These are phyloP conservation scores for Astraeus odoratus DNA, from an alignment of 768 basidiomycete species.

Conservation along the genomic window DNA sequence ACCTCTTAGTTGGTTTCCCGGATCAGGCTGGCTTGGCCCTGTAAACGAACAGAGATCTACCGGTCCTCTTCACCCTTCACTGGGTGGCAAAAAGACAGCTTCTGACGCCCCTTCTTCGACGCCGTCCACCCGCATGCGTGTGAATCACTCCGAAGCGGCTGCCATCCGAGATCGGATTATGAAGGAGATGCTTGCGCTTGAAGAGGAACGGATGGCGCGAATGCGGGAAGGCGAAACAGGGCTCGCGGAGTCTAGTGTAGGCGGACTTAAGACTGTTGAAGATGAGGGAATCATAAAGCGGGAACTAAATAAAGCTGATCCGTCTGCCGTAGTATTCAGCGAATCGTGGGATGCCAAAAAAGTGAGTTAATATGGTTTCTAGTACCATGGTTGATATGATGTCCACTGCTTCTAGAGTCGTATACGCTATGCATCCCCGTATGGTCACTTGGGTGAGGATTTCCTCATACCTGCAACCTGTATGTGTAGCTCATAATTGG, in stretches of 20 bases:
- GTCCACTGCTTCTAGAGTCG: constrained; percentile 47
- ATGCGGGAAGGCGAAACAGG: constrained; percentile 75
- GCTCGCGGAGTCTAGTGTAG: constrained; percentile 36
- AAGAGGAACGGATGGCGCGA: constrained; percentile 93
- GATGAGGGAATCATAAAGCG: constrained; percentile 91
- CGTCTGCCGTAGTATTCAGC: constrained; percentile 91
- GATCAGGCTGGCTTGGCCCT: constrained; percentile 44
- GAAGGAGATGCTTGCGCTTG: constrained; percentile 95
- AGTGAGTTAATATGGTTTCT: constrained; percentile 36
- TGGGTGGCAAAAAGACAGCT: constrained; percentile 17
- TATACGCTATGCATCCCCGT: constrained; percentile 89
- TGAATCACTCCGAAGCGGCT: constrained; percentile 78
- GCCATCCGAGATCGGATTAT: constrained; percentile 94
- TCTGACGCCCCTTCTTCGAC: constrained; percentile 24
- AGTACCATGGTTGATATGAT: constrained; percentile 3
- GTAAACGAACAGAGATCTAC: constrained; percentile 17
- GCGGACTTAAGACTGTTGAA: constrained; percentile 61
- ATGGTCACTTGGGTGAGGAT: constrained; percentile 79
- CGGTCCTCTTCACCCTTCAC: constrained; percentile 26
- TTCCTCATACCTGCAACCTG: not conserved
- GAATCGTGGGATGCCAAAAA: constrained; percentile 96
- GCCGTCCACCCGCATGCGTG: constrained; percentile 50
- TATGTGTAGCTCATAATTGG: not conserved
- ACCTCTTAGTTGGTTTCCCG: constrained; percentile 45
- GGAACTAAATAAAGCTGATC: constrained; percentile 92